Evolutionary conservation across 2,329 filamentous ascomycete species (phyloP).

Genomic region (Pseudonectria buxi): DNA sequence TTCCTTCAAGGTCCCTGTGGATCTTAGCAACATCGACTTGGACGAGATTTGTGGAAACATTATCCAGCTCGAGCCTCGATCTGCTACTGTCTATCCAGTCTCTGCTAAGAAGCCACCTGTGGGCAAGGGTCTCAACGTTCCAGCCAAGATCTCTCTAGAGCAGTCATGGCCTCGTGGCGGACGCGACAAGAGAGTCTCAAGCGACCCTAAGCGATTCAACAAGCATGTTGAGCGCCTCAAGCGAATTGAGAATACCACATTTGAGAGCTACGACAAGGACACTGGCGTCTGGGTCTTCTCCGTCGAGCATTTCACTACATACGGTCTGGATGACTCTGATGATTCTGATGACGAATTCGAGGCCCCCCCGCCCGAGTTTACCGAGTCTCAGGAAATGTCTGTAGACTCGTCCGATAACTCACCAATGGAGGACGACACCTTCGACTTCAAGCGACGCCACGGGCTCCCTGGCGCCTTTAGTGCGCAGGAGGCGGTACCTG

Average conservation of each 20-base stretch:
- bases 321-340: constrained; percentile 76
- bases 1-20: constrained; percentile 73
- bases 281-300: constrained; percentile 86
- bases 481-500: constrained; percentile 46
- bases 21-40: constrained; percentile 71
- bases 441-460: constrained; percentile 45
- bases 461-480: constrained; percentile 77
- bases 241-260: constrained; percentile 72
- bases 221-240: constrained; percentile 81
- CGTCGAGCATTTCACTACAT: constrained; percentile 96
- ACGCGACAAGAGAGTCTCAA: constrained; percentile 47
- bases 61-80: constrained; percentile 68
- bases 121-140: constrained; percentile 87
- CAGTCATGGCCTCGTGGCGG: constrained; percentile 81
- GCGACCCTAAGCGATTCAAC: constrained; percentile 57
- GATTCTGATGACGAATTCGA: constrained; percentile 52
- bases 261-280: constrained; percentile 69
- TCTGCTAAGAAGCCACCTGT: constrained; percentile 70
- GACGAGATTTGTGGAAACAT: constrained; percentile 74
- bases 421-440: constrained; percentile 47
- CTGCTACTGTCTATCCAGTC: constrained; percentile 80
- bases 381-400: constrained; percentile 9
- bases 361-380: constrained; percentile 14
- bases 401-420: constrained; percentile 19
- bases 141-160: constrained; percentile 77